Percentiles rank a stretch among this genome's conserved stretches.
Conservation (phyloP, 257 asterid species). For the Solanum sejunctum region DNA sequence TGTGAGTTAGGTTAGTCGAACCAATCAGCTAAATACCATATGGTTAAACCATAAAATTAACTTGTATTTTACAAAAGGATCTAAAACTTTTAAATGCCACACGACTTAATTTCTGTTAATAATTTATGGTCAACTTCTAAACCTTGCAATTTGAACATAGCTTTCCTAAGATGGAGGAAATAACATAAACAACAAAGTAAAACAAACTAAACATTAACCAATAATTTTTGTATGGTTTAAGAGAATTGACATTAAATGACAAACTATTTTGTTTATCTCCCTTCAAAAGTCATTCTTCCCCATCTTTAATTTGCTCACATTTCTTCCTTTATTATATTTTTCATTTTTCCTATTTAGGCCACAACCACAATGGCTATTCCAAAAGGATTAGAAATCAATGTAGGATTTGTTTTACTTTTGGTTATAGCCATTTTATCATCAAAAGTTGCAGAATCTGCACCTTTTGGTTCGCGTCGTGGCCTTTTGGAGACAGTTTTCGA, state of each 20-base stretch:
- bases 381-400: not conserved
- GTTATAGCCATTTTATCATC: slow-evolving; percentile 13
- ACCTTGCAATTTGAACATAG: not conserved
- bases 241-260: not conserved
- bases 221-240: not conserved
- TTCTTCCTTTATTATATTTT: not conserved
- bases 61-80: not conserved
- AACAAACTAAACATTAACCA: not conserved
- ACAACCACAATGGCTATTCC: slow-evolving; percentile 7
- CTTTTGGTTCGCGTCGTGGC: slow-evolving; percentile 11
- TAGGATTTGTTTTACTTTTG: not conserved
- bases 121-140: not conserved
- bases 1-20: not conserved
- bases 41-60: not conserved
- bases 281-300: not conserved
- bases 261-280: not conserved
- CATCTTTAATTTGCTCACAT: not conserved
- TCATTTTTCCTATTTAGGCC: not conserved
- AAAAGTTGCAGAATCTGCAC: slow-evolving; percentile 8
- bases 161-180: not conserved
- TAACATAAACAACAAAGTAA: not conserved
- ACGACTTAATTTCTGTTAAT: not conserved
- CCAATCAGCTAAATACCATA: not conserved
- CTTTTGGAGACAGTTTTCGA: slow-evolving; percentile 43
- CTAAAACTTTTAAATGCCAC: not conserved